Evolutionary conservation across 2,329 filamentous ascomycete species (phyloP).

Genomic region (Tolypocladium ovalisporum): DNA sequence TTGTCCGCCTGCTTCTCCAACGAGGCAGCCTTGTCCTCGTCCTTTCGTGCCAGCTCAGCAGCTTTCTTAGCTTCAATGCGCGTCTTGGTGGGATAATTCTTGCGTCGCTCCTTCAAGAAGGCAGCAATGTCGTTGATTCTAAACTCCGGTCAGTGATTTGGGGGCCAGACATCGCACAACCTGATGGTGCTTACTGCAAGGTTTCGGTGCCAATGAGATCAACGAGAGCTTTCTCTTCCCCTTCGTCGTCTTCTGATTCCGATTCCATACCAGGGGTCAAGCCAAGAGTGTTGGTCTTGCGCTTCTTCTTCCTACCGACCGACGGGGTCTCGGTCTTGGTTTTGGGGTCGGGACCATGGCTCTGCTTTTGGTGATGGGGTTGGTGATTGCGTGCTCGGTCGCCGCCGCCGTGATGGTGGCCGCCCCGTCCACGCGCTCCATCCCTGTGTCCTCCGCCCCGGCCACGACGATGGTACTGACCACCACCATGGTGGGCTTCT

Average conservation of each 20-base stretch:
- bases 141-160: not conserved
- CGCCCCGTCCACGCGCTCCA: constrained; percentile 30
- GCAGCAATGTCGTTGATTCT: constrained; percentile 60
- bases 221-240: constrained; percentile 57
- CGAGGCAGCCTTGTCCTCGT: constrained; percentile 51
- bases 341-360: constrained; percentile 8
- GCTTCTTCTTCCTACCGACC: constrained; percentile 57
- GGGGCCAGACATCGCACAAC: no score
- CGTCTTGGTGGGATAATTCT: constrained; percentile 68
- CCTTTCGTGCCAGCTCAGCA: constrained; percentile 29
- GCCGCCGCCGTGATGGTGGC: constrained; percentile 30
- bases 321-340: constrained; percentile 30
- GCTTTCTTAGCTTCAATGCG: constrained; percentile 54
- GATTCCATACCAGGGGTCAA: constrained; percentile 56
- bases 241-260: constrained; percentile 54
- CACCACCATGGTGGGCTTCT: constrained; percentile 15
- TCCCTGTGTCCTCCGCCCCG: constrained; percentile 24
- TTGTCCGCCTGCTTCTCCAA: constrained; percentile 51
- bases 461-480: constrained; percentile 22
- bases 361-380: constrained; percentile 9
- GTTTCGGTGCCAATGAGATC: constrained; percentile 45
- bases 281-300: constrained; percentile 61
- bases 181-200: constrained; percentile 35
- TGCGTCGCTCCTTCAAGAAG: constrained; percentile 73
- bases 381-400: constrained; percentile 29